Percentiles rank a stretch among this genome's conserved stretches.
Conservation (phyloP, 139 green algal genomes). For the Chlorella sorokiniana region DNA sequence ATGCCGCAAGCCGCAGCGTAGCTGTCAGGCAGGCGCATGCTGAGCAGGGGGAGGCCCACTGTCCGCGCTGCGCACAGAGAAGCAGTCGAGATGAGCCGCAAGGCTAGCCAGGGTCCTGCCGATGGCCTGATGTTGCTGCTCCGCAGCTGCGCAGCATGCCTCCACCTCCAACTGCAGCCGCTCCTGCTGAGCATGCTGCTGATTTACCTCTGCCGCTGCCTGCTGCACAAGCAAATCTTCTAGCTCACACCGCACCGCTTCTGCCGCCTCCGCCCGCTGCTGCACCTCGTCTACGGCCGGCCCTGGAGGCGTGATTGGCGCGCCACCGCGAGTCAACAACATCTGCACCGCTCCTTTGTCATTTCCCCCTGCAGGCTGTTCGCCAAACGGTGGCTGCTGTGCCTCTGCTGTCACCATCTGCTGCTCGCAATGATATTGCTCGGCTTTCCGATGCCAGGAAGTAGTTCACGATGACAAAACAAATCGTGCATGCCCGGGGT, state of each 20-base stretch:
- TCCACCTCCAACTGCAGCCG: background rate
- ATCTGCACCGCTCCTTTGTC: background rate
- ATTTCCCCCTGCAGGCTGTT: too few species aligned
- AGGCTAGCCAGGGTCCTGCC: background rate
- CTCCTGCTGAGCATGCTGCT: background rate
- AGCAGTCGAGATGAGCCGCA: background rate
- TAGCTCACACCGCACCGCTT: background rate
- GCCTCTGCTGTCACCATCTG: too few species aligned
- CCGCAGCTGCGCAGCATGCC: background rate
- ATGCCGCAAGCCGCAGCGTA: background rate
- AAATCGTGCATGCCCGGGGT: too few species aligned
- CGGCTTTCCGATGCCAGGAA: too few species aligned
- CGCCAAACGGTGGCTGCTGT: too few species aligned
- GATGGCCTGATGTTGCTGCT: background rate
- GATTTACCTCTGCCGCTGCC: background rate
- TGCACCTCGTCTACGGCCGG: background rate
- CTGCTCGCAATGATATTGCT: too few species aligned
- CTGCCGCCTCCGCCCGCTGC: background rate
- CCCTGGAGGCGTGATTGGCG: background rate
- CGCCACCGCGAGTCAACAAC: background rate
- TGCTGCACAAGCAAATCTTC: background rate
- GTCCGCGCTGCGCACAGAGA: background rate
- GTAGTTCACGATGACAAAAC: too few species aligned
- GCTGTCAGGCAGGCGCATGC: constrained; percentile 7
- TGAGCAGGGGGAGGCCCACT: background rate